Evolutionary conservation across 1,284 basidiomycete species (phyloP).

Genomic region (Malassezia sp.): DNA sequence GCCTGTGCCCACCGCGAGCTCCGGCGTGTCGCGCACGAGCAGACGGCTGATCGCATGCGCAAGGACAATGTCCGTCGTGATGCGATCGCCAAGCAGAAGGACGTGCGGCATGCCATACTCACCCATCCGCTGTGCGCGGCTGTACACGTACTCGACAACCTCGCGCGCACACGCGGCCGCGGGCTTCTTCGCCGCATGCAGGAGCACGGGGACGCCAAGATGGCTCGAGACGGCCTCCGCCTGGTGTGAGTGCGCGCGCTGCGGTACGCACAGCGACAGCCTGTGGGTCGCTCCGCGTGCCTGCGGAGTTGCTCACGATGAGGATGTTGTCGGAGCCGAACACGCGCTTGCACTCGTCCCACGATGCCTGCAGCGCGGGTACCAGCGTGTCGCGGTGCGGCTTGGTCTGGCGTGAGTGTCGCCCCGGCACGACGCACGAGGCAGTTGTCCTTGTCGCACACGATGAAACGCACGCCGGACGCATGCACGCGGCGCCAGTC

Average conservation of each 20-base stretch:
- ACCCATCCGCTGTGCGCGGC: slow-evolving; percentile 30
- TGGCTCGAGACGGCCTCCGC: slow-evolving; percentile 71
- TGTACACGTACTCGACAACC: slow-evolving; percentile 56
- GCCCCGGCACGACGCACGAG: slow-evolving; percentile 54
- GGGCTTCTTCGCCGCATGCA: slow-evolving; percentile 66
- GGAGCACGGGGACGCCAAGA: slow-evolving; percentile 69
- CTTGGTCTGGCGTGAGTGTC: slow-evolving; percentile 23
- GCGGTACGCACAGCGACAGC: slow-evolving; percentile 61
- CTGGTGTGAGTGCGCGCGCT: slow-evolving; percentile 49
- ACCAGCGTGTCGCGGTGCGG: slow-evolving; percentile 38
- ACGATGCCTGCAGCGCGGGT: slow-evolving; percentile 55
- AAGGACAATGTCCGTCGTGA: slow-evolving; percentile 80
- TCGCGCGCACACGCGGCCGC: slow-evolving; percentile 55
- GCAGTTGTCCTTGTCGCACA: slow-evolving; percentile 97
- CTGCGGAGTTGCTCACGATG: slow-evolving; percentile 87
- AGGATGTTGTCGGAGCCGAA: slow-evolving; percentile 73
- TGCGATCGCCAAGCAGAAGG: slow-evolving; percentile 61
- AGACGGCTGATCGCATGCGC: slow-evolving; percentile 55
- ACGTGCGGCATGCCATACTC: slow-evolving; percentile 26
- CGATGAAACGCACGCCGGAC: slow-evolving; percentile 71
- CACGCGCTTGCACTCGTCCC: slow-evolving; percentile 60
- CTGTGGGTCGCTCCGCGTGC: slow-evolving; percentile 66
- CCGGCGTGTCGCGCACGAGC: neutral
- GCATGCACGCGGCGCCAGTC: slow-evolving; percentile 67
- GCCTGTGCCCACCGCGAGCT: too few relatives aligned